phyloP scores from a whole-genome alignment of 306 rosid species.

The Rosa lucieae region DNA sequence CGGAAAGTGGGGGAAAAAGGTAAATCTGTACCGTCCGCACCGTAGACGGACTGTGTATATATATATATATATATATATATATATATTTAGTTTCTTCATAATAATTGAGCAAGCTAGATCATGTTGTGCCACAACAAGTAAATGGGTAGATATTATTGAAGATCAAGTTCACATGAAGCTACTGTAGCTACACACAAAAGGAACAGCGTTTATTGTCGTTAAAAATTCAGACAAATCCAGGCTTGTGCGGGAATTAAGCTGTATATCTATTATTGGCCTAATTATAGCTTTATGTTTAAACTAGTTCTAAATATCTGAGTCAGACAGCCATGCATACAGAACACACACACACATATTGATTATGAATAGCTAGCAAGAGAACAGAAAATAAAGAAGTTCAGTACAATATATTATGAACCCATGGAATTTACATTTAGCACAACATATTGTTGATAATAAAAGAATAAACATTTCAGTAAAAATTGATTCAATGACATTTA shows the following conservation, averaged over 20 bases:
- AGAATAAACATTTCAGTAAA: background rate
- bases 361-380: background rate
- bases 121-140: background rate
- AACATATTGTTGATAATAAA: conserved; percentile 1
- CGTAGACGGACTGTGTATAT: too few species aligned
- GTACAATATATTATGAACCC: background rate
- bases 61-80: too few species aligned
- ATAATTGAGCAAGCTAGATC: background rate
- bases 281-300: background rate
- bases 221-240: background rate
- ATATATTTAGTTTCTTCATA: background rate
- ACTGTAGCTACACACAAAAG: too few species aligned
- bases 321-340: background rate
- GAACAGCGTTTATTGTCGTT: background rate
- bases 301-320: background rate
- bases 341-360: too few species aligned
- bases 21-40: too few species aligned
- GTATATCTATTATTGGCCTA: background rate
- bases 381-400: background rate
- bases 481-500: background rate
- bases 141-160: background rate
- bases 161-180: background rate
- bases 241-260: background rate
- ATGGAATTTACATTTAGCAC: conserved; percentile 3
- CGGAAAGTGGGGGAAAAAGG: too few species aligned